Evolutionary conservation across 192 early-diverging fungal genomes (phyloP).

Genomic region (Coemansia sp.): DNA sequence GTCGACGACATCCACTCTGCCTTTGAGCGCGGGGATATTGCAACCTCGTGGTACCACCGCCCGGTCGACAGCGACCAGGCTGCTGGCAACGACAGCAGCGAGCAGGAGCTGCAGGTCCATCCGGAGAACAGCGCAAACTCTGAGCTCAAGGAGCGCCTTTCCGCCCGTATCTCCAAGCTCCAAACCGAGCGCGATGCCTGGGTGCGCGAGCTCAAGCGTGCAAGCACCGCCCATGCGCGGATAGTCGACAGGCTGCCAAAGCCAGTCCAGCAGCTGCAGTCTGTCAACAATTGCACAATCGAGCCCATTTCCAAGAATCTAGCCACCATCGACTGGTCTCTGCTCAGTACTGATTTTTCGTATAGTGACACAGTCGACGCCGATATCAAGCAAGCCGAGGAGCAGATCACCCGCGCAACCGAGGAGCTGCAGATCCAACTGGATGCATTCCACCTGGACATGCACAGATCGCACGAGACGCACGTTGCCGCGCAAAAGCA

Average conservation of each 20-base stretch:
- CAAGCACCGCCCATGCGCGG: slow-evolving; percentile 27
- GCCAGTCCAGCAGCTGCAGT: slow-evolving; percentile 21
- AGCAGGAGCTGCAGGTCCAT: slow-evolving; percentile 24
- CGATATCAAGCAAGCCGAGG: slow-evolving; percentile 22
- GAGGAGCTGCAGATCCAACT: slow-evolving; percentile 39
- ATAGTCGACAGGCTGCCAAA: slow-evolving; percentile 37
- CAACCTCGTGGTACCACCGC: slow-evolving; percentile 54
- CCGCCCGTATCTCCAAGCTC: slow-evolving; percentile 21
- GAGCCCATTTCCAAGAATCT: slow-evolving; percentile 25
- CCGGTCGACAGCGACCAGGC: slow-evolving; percentile 12
- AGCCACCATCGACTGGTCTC: slow-evolving; percentile 18
- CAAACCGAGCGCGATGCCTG: slow-evolving; percentile 31
- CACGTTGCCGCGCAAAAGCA: slow-evolving; percentile 10
- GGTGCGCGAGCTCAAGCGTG: slow-evolving; percentile 42
- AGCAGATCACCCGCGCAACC: slow-evolving; percentile 21
- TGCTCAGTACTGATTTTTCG: background rate
- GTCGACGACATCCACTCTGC: slow-evolving; percentile 48
- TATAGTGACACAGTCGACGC: background rate
- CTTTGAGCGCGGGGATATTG: slow-evolving; percentile 44
- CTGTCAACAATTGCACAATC: background rate
- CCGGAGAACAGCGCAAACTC: slow-evolving; percentile 45
- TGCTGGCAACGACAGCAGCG: background rate
- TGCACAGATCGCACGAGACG: slow-evolving; percentile 27
- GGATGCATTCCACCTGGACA: slow-evolving; percentile 42
- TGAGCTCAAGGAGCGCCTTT: slow-evolving; percentile 23